phyloP scores from a whole-genome alignment of 768 basidiomycete species.

The Mycena galericulata region DNA sequence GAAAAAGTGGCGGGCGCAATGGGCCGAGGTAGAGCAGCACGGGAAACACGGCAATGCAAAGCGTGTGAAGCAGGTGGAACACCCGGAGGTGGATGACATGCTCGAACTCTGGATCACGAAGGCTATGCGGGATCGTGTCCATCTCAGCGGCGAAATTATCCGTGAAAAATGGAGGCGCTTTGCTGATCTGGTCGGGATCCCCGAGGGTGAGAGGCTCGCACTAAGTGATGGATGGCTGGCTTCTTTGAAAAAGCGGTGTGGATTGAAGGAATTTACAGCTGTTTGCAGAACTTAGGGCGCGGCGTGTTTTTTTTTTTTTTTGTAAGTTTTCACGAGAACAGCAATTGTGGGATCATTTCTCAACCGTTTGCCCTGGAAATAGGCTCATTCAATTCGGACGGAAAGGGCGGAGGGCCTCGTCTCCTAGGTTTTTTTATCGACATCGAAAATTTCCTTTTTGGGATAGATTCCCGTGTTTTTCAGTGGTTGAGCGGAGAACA shows the following conservation, averaged over 20 bases:
- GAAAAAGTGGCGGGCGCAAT: conserved; percentile 36
- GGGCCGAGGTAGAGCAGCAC: conserved; percentile 12
- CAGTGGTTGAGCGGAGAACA: too few relatives aligned
- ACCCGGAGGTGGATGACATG: conserved; percentile 50
- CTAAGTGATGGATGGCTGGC: conserved; percentile 52
- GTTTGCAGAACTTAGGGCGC: too few relatives aligned
- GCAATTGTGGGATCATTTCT: too few relatives aligned
- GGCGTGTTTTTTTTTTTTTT: too few relatives aligned
- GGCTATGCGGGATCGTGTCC: conserved; percentile 45
- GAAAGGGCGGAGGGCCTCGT: too few relatives aligned
- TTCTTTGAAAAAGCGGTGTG: conserved; percentile 38
- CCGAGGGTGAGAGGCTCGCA: conserved; percentile 44
- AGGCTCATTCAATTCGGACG: too few relatives aligned
- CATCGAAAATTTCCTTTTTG: too few relatives aligned
- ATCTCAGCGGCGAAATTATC: conserved; percentile 49
- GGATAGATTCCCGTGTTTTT: too few relatives aligned
- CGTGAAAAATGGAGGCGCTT: conserved; percentile 48
- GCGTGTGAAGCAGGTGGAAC: conserved; percentile 43
- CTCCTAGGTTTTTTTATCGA: too few relatives aligned
- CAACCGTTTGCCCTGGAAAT: too few relatives aligned
- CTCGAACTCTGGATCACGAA: conserved; percentile 50
- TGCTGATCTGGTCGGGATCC: conserved; percentile 47
- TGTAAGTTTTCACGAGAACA: too few relatives aligned
- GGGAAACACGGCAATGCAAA: conserved; percentile 34
- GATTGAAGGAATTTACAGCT: too few relatives aligned